A percentile compares a stretch with the other conserved stretches of the same genome.
These are phyloP conservation scores for Tilletia indica DNA, from an alignment of 1,284 basidiomycete genomes.

Conservation along the genomic window DNA sequence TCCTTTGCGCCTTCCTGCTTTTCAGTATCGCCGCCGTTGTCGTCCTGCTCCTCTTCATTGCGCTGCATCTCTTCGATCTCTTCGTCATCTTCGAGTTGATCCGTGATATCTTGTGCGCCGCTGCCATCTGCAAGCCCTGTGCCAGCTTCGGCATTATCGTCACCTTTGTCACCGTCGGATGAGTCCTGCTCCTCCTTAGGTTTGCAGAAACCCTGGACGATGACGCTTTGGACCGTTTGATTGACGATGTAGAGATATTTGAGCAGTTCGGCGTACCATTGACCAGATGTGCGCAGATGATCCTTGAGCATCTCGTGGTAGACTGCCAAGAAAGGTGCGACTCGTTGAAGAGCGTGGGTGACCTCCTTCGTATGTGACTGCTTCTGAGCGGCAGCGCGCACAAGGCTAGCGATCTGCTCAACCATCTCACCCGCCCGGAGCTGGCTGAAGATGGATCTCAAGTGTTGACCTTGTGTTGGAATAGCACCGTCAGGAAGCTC, in stretches of 20 bases:
- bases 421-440: conserved; percentile 33
- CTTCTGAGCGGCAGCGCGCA: neutral
- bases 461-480: conserved; percentile 22
- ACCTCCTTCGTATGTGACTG: neutral
- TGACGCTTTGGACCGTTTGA: conserved; percentile 71
- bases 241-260: conserved; percentile 80
- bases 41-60: conserved; percentile 61
- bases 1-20: conserved; percentile 65
- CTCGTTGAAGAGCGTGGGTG: conserved; percentile 23
- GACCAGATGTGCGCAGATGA: conserved; percentile 50
- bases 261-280: conserved; percentile 76
- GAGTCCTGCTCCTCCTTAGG: conserved; percentile 43
- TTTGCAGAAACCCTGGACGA: conserved; percentile 78
- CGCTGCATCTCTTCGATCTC: conserved; percentile 85
- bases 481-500: conserved; percentile 37
- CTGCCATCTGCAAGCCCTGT: conserved; percentile 53
- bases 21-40: conserved; percentile 38
- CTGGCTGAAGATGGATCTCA: conserved; percentile 24
- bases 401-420: conserved; percentile 21
- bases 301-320: conserved; percentile 58
- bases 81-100: conserved; percentile 67
- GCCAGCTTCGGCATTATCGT: conserved; percentile 42
- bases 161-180: conserved; percentile 32
- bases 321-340: conserved; percentile 45
- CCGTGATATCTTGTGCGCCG: conserved; percentile 60